Evolutionary conservation across 495 filamentous ascomycete genomes (phyloP), one percentile per base, ranked within the genome.

Genomic region (Cercophora samala): DNA sequence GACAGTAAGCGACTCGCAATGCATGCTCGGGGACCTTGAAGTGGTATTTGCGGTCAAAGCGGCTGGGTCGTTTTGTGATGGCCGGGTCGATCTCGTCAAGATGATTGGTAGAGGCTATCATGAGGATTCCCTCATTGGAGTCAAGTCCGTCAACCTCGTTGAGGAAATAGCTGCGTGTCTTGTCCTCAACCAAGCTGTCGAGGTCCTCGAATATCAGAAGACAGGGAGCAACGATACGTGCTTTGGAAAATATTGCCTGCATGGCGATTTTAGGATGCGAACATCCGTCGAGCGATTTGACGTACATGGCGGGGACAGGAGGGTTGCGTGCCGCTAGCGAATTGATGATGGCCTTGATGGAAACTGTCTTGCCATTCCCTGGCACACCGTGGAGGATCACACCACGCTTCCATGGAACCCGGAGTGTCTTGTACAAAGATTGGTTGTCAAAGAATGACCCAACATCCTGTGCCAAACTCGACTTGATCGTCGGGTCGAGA

Each of bases 311-410:
- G 4, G 82, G 81, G 17, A 86, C 75, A 13, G 53, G 53, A 8
- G 53, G 53, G 11, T 18, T 19, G 9, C 53, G n/a, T 19, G 53
- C 22, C n/a, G 6, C 22, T 18, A 86, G 73, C 9, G 78, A 75
- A 67, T 82, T 79, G 80, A 87, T 87, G 18, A 86, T 71, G 6
- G 86, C 86, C 73, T 86, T 86, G 75, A 87, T 83, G 51, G 80
- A 81, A 68, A 86, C 79, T 4, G 86, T 87, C 72, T 88, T 88
- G 21, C 86, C 86, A 68, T 87, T 87, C 13, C 84, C 81, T 1
- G 83, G 79, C 0, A 78, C 74, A 24, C 83, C 83, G 66, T 85
- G 78, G 32, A 85, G 74, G 54, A 85, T 85, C 62, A 85, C 66
- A 23, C 76, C 76, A 13, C 75, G 63, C 74, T 89, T 89, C 86